Percentiles rank a stretch among this genome's conserved stretches.
Conservation (phyloP, 1,284 basidiomycete genomes). For the Cystobasidium pallidum region DNA sequence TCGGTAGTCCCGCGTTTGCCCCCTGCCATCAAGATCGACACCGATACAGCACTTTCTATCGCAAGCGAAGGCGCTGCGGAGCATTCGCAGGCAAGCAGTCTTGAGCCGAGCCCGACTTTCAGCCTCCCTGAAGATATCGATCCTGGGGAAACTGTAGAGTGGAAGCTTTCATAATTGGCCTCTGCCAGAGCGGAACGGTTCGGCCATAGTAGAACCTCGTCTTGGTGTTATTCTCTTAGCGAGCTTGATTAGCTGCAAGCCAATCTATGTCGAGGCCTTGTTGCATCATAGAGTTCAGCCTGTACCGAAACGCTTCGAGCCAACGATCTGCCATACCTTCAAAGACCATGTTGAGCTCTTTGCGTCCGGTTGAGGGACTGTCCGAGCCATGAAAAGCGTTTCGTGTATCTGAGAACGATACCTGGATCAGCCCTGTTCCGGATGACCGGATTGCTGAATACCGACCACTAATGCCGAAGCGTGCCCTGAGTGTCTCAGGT, state of each 20-base stretch:
- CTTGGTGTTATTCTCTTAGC: not conserved
- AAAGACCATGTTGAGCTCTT: slow-evolving; percentile 49
- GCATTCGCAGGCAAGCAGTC: not conserved
- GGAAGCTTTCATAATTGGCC: not conserved
- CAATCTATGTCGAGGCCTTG: slow-evolving; percentile 41
- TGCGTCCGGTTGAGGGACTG: slow-evolving; percentile 44
- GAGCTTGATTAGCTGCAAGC: slow-evolving; percentile 24
- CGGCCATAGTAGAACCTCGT: not conserved
- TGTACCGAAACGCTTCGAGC: not conserved
- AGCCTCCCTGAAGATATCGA: slow-evolving; percentile 11
- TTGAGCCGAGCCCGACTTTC: not conserved
- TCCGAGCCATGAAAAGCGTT: slow-evolving; percentile 53
- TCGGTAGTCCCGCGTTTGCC: not conserved
- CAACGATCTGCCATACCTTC: slow-evolving; percentile 31
- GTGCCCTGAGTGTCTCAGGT: slow-evolving; percentile 46
- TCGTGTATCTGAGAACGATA: slow-evolving; percentile 47
- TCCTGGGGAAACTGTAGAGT: slow-evolving; percentile 11
- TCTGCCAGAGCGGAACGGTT: not conserved
- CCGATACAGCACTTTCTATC: not conserved
- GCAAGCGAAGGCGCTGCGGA: not conserved
- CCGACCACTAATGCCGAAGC: slow-evolving; percentile 49
- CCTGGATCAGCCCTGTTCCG: not conserved
- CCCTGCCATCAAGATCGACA: not conserved
- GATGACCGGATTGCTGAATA: not conserved
- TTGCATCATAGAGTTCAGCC: not conserved